Evolutionary conservation across 768 basidiomycete species (phyloP).

Genomic region (Mycena haematopus): DNA sequence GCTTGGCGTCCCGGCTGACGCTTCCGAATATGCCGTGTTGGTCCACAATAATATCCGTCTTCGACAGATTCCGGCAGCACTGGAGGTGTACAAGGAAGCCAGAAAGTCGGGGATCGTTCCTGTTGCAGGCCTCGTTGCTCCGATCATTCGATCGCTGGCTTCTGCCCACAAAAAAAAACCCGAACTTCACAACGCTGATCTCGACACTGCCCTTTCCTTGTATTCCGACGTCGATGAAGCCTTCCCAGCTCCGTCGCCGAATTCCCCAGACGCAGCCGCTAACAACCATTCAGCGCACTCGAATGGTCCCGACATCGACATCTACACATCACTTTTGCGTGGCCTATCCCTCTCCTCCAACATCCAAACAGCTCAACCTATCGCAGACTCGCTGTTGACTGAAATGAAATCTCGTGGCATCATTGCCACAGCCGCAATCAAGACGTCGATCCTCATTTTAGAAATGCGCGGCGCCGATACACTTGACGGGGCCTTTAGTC

Average conservation of each 20-base stretch:
- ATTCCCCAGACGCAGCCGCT: constrained; percentile 29
- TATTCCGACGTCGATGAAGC: constrained; percentile 53
- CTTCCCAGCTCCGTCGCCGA: constrained; percentile 35
- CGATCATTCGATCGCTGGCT: constrained; percentile 60
- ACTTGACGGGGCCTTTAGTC: constrained; percentile 64
- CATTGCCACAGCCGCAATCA: constrained; percentile 49
- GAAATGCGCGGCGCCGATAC: constrained; percentile 67
- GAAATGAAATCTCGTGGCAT: constrained; percentile 69
- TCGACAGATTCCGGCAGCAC: constrained; percentile 46
- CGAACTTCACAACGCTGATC: constrained; percentile 39
- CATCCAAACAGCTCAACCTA: constrained; percentile 52
- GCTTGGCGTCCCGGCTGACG: constrained; percentile 47
- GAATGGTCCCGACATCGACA: constrained; percentile 52
- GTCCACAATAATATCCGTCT: constrained; percentile 55
- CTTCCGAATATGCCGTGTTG: constrained; percentile 60
- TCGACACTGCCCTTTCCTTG: constrained; percentile 61
- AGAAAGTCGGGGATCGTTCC: constrained; percentile 51
- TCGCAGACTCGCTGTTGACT: constrained; percentile 58
- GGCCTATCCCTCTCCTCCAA: constrained; percentile 53
- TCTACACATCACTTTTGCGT: constrained; percentile 62
- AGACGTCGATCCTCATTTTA: constrained; percentile 62
- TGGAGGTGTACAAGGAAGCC: constrained; percentile 57
- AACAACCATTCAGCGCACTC: constrained; percentile 40
- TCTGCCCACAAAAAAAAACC: constrained; percentile 41
- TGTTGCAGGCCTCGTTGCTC: constrained; percentile 58